Evolutionary conservation across 1,284 basidiomycete species (phyloP).

Genomic region (Ustilago nuda): DNA sequence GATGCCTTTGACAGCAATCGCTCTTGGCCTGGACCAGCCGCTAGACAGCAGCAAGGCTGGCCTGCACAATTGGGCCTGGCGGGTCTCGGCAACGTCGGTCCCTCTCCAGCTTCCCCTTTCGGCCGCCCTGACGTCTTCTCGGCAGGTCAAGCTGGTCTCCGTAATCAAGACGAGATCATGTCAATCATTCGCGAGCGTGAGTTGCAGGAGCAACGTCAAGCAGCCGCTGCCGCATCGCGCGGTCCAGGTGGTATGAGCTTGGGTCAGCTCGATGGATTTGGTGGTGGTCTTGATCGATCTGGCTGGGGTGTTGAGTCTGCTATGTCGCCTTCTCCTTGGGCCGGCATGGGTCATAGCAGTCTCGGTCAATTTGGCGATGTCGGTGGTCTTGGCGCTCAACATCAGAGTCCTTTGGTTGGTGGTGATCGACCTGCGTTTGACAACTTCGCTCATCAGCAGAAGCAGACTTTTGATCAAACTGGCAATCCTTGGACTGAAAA

Average conservation of each 20-base stretch:
- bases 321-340: slow-evolving; percentile 42
- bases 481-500: slow-evolving; percentile 46
- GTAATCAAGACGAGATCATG: slow-evolving; percentile 55
- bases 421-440: slow-evolving; percentile 41
- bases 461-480: slow-evolving; percentile 29
- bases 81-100: slow-evolving; percentile 26
- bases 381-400: slow-evolving; percentile 39
- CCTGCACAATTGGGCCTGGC: slow-evolving; percentile 30
- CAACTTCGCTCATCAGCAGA: slow-evolving; percentile 31
- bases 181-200: slow-evolving; percentile 55
- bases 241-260: slow-evolving; percentile 35
- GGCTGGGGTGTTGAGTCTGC: slow-evolving; percentile 38
- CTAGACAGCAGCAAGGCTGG: slow-evolving; percentile 43
- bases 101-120: slow-evolving; percentile 47
- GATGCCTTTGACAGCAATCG: slow-evolving; percentile 27
- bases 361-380: slow-evolving; percentile 44
- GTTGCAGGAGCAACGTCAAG: slow-evolving; percentile 55
- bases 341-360: slow-evolving; percentile 32
- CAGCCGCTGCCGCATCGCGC: slow-evolving; percentile 44
- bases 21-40: slow-evolving; percentile 21
- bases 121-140: slow-evolving; percentile 32
- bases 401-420: slow-evolving; percentile 35
- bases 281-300: slow-evolving; percentile 30
- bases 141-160: slow-evolving; percentile 30
- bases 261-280: slow-evolving; percentile 42